phyloP scores from a whole-genome alignment of 495 filamentous ascomycete genomes.

The Podospora comata region DNA sequence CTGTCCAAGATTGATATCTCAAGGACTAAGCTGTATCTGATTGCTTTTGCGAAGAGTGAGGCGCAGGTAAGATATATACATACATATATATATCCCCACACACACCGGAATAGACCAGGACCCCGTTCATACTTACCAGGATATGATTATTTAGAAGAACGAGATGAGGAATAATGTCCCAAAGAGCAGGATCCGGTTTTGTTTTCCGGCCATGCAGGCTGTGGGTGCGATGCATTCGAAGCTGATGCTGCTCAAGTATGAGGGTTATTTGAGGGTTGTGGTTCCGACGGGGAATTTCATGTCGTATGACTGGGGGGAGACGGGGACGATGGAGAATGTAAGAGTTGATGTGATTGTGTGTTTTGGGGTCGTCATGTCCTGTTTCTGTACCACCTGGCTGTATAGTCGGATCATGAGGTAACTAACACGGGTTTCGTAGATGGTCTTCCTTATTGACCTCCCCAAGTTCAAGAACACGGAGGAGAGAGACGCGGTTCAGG shows the following conservation, averaged over 20 bases:
- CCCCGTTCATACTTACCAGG: conserved; percentile 26
- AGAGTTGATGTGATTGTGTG: conserved; percentile 4
- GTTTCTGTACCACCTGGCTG: neutral
- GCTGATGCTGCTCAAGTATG: conserved; percentile 75
- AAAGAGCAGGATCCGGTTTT: conserved; percentile 53
- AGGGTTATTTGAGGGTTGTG: conserved; percentile 64
- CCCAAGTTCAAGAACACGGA: conserved; percentile 51
- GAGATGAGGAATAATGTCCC: conserved; percentile 51
- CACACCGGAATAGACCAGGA: neutral
- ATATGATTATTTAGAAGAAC: conserved; percentile 40
- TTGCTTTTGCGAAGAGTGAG: conserved; percentile 46
- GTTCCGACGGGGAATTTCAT: conserved; percentile 79
- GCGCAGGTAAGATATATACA: conserved; percentile 38
- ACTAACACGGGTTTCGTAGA: conserved; percentile 35
- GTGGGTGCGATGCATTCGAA: conserved; percentile 79
- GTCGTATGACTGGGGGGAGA: conserved; percentile 83
- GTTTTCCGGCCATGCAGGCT: conserved; percentile 67
- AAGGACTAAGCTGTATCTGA: conserved; percentile 42
- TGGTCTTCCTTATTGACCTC: conserved; percentile 81
- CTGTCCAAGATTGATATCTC: conserved; percentile 40
- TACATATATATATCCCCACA: too few relatives aligned
- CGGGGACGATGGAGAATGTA: conserved; percentile 75
- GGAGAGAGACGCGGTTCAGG: conserved; percentile 21
- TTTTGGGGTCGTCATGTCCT: neutral
- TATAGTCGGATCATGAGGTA: neutral